phyloP scores from a whole-genome alignment of 2,329 filamentous ascomycete species.

The Fonsecaea nubica region DNA sequence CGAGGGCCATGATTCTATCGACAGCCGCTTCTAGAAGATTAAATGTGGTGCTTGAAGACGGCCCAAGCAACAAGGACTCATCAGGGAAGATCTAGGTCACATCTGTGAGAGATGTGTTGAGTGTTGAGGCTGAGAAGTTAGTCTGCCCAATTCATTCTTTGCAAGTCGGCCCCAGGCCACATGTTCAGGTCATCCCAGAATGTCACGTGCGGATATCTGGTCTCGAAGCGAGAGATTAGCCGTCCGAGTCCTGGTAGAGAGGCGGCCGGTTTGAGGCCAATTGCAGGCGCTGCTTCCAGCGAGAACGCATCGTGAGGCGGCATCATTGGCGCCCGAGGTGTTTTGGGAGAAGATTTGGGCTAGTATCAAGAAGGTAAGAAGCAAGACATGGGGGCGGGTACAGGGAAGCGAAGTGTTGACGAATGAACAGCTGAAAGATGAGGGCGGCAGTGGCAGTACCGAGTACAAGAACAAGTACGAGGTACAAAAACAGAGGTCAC shows the following conservation, averaged over 20 bases:
- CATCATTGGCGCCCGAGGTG: neutral
- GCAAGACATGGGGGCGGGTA: neutral
- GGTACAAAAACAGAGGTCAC: neutral
- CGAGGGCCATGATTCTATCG: constrained; percentile 19
- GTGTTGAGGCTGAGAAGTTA: neutral
- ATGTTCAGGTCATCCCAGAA: neutral
- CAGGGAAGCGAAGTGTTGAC: neutral
- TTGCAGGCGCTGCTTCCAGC: neutral
- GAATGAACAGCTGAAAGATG: neutral
- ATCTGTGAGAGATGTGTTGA: neutral
- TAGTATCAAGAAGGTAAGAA: neutral
- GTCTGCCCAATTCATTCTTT: neutral
- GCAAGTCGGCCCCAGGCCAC: too few species aligned
- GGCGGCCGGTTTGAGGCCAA: neutral
- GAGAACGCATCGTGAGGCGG: neutral
- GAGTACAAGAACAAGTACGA: neutral
- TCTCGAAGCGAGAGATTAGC: neutral
- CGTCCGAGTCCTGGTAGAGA: neutral
- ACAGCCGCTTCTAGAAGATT: neutral
- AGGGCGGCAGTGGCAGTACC: neutral
- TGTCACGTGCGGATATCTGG: neutral
- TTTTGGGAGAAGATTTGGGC: neutral
- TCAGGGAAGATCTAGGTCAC: neutral
- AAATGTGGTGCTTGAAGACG: neutral
- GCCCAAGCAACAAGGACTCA: neutral